phyloP scores from a whole-genome alignment of 352 stramenopile species.

The Globisporangium acanthophoron region DNA sequence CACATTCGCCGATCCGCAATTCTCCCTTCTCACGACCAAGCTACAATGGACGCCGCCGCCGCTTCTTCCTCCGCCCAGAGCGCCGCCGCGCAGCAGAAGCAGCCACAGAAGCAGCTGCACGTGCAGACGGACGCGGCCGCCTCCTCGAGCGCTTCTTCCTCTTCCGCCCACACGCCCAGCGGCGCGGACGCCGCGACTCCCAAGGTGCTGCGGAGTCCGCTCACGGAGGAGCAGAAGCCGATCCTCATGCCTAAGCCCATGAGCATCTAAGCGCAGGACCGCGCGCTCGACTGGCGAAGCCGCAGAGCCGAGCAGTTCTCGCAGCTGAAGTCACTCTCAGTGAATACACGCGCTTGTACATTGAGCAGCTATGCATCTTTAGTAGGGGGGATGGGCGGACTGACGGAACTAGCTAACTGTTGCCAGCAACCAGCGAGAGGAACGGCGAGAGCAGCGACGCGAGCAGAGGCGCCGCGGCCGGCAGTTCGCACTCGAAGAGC shows the following conservation, averaged over 20 bases:
- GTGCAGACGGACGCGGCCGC: constrained; percentile 1
- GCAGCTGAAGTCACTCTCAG: no score
- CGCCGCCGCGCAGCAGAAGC: background rate
- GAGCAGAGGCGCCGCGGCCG: background rate
- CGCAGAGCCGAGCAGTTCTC: background rate
- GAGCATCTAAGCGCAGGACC: constrained; percentile 24
- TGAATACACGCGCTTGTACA: background rate
- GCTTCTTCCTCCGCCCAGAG: background rate
- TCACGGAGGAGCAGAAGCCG: constrained; percentile 51
- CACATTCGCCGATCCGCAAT: no score
- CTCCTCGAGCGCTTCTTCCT: background rate
- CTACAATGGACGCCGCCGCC: background rate
- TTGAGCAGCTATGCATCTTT: background rate
- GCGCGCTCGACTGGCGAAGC: background rate
- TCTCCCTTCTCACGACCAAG: no score
- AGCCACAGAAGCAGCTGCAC: background rate
- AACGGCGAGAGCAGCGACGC: constrained; percentile 2
- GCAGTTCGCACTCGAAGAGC: constrained; percentile 4
- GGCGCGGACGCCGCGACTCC: constrained; percentile 7
- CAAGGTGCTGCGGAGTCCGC: constrained; percentile 34
- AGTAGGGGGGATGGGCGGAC: no score
- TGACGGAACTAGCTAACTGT: background rate
- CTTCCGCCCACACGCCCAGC: background rate
- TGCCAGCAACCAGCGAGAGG: background rate
- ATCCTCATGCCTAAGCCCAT: constrained; percentile 66